phyloP scores from a whole-genome alignment of 805 yeast genomes.

The Wickerhamiella cacticola region DNA sequence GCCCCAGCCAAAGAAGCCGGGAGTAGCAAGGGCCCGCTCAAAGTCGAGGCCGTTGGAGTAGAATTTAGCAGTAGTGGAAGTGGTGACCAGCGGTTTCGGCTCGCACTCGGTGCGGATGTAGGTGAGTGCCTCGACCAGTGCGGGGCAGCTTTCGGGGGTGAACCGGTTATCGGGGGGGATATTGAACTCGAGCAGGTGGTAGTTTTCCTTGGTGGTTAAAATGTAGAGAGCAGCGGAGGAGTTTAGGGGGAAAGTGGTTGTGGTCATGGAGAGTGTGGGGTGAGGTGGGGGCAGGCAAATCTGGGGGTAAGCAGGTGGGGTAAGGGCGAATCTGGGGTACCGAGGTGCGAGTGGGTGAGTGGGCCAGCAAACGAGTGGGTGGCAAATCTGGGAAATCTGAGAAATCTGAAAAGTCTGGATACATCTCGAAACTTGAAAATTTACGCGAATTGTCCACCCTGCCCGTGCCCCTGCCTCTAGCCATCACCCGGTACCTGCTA shows the following conservation, averaged over 20 bases:
- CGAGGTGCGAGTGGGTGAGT: too few species aligned
- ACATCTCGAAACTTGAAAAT: too few species aligned
- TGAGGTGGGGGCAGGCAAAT: not conserved
- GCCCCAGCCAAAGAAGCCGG: slow-evolving; percentile 26
- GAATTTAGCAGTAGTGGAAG: slow-evolving; percentile 30
- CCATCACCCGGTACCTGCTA: too few species aligned
- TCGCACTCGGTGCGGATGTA: slow-evolving; percentile 23
- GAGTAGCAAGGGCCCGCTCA: slow-evolving; percentile 28
- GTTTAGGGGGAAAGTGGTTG: slow-evolving; percentile 15
- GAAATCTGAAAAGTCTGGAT: too few species aligned
- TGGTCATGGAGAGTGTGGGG: not conserved
- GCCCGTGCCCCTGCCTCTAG: too few species aligned
- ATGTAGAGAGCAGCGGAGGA: slow-evolving; percentile 11
- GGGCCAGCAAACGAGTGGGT: too few species aligned
- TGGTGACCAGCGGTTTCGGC: slow-evolving; percentile 30
- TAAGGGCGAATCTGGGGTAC: too few species aligned
- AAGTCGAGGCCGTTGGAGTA: slow-evolving; percentile 32
- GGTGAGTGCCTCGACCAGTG: slow-evolving; percentile 28
- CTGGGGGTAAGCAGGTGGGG: too few species aligned
- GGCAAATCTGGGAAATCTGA: too few species aligned
- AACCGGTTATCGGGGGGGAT: slow-evolving; percentile 31
- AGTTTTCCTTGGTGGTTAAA: slow-evolving; percentile 20
- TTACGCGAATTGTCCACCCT: too few species aligned
- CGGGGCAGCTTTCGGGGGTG: slow-evolving; percentile 26
- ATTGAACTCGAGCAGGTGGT: slow-evolving; percentile 27